Evolutionary conservation across 306 rosid genomes (phyloP), one percentile per base, ranked within the genome.

Genomic region (Gleditsia sinensis): DNA sequence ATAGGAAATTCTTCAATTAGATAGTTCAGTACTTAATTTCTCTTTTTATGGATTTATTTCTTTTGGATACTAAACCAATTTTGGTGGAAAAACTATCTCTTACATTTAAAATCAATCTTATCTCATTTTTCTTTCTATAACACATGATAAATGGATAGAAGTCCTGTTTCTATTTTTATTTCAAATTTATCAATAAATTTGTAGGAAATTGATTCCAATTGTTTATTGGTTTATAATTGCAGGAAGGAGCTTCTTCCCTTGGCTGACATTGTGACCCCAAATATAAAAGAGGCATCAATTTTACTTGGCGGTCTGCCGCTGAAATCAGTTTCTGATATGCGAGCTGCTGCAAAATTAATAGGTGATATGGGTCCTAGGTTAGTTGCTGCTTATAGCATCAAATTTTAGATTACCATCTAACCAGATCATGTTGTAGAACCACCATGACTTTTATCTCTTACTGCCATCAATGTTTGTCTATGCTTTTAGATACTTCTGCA

Each of bases 211-310:
- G 34, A 61, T 56, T 69, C 19, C 32, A 50, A 36, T 61, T 72
- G 39, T 54, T 75, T 54, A 32, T 36, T 79, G 75, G 78, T 77
- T 85, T 57, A 70, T 81, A 71, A 77, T 53, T 81, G 82, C 94
- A 94, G 98, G 80, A 91, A 91, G 72, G 87, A 88, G 75, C 91
- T 94, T 81, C 82, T 94, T 79, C 98, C 97, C 70, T 84, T 88
- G 85, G 88, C 96, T 33, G 90, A 89, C 82, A 82, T 94, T 69
- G 86, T 91, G 69, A 94, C 98, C 56, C 98, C 98, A 80, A 94
- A 94, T 85, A 45, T 91, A 71, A 94, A 88, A 76, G 97, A 91
- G 87, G 96, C 98, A 23, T 85, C 97, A 36, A 91, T 82, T 63
- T 85, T 94, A 78, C 91, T 94, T 74, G 94, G 87, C 65, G 88